phyloP scores from a whole-genome alignment of 257 asterid genomes.

The Dorcoceras hygrometricum region DNA sequence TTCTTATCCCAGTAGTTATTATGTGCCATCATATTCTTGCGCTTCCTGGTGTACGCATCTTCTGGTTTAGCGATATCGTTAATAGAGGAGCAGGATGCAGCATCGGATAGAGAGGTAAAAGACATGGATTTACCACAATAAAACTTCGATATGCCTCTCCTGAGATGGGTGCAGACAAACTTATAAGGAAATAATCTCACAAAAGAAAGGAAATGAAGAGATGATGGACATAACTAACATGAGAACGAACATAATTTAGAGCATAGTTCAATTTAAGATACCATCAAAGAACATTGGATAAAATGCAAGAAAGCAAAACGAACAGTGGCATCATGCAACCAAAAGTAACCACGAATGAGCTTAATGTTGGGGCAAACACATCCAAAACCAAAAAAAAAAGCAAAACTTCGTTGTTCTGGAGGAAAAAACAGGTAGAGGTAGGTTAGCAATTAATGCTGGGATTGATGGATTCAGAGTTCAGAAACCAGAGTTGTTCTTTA shows the following conservation, averaged over 20 bases:
- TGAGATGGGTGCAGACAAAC: conserved; percentile 16
- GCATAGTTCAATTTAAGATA: background rate
- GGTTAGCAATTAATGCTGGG: background rate
- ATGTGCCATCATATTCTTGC: conserved; percentile 62
- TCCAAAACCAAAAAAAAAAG: background rate
- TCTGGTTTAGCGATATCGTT: conserved; percentile 67
- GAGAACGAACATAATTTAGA: background rate
- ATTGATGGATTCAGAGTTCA: background rate
- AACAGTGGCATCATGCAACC: background rate
- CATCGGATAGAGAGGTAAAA: conserved; percentile 58
- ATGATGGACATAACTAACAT: background rate
- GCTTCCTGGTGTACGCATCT: conserved; percentile 61
- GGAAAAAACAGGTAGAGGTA: background rate
- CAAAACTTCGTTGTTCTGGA: background rate
- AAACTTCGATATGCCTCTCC: conserved; percentile 47
- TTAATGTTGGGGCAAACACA: background rate
- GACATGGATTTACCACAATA: conserved; percentile 49
- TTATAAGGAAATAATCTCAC: conserved; percentile 22
- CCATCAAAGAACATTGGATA: too few species aligned
- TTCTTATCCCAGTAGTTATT: conserved; percentile 55
- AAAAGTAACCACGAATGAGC: background rate
- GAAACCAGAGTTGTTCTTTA: background rate
- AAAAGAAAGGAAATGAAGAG: conserved; percentile 9
- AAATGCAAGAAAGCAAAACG: too few species aligned
- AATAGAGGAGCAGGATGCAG: conserved; percentile 48